Percentiles rank a stretch among this genome's conserved stretches.
phyloP scores from a whole-genome alignment of 2,329 filamentous ascomycete genomes.

The Xylaria sp. region DNA sequence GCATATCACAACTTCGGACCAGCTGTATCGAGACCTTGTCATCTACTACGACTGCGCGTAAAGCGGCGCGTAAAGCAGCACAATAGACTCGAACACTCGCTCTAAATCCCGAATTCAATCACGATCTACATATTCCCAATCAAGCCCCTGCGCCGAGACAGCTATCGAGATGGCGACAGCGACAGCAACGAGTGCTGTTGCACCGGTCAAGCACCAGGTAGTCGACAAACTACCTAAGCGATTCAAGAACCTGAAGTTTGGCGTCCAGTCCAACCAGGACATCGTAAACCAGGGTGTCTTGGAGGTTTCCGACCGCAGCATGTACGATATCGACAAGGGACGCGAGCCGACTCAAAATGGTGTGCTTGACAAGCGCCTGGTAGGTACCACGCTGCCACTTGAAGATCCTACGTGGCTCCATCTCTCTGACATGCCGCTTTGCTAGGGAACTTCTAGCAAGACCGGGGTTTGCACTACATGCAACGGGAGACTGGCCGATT shows the following conservation, averaged over 20 bases:
- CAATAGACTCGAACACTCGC: neutral
- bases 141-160: neutral
- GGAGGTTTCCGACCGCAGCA: constrained; percentile 90
- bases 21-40: constrained; percentile 15
- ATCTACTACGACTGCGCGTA: neutral
- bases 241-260: constrained; percentile 93
- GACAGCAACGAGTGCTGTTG: constrained; percentile 44
- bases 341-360: constrained; percentile 82
- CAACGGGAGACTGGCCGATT: constrained; percentile 80
- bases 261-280: constrained; percentile 92
- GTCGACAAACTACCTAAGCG: constrained; percentile 88
- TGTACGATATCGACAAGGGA: constrained; percentile 88
- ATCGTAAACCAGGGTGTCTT: constrained; percentile 95
- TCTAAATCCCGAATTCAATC: neutral
- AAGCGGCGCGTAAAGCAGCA: constrained; percentile 8
- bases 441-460: constrained; percentile 77
- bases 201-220: constrained; percentile 82
- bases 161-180: constrained; percentile 44
- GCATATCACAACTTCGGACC: constrained; percentile 17
- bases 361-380: constrained; percentile 84
- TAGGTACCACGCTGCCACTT: constrained; percentile 34
- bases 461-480: constrained; percentile 83
- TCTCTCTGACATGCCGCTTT: constrained; percentile 25
- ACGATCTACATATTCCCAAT: neutral
- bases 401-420: neutral